phyloP scores from a whole-genome alignment of 345 rosid genomes.

The Lagerstroemia speciosa region DNA sequence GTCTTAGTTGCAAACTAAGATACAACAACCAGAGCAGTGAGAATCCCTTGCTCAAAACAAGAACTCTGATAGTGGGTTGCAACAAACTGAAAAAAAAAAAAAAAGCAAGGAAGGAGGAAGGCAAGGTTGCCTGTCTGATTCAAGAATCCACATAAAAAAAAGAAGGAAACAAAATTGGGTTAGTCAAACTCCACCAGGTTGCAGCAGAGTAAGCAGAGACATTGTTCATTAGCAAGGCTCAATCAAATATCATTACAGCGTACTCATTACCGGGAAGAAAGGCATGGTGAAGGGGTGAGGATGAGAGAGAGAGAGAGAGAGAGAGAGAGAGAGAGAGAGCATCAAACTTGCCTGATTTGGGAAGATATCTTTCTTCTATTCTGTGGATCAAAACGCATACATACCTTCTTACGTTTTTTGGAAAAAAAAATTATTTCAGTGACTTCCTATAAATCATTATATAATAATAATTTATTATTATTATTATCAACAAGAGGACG shows the following conservation, averaged over 20 bases:
- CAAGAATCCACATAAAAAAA: background rate
- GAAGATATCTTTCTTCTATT: conserved; percentile 17
- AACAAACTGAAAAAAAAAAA: background rate
- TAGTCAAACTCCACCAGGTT: background rate
- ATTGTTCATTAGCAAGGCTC: background rate
- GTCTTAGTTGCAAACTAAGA: no score
- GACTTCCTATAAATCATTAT: background rate
- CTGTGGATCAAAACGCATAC: conserved; percentile 1
- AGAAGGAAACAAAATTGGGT: background rate
- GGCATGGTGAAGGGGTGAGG: background rate
- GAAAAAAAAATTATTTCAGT: background rate
- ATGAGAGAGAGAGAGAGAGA: background rate
- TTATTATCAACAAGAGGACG: no score
- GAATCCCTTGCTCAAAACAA: no score
- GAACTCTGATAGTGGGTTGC: no score
- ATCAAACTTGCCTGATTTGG: conserved; percentile 26
- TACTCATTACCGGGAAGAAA: background rate
- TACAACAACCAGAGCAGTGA: no score
- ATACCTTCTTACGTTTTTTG: background rate
- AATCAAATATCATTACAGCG: background rate
- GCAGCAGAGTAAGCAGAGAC: background rate
- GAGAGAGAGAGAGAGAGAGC: conserved; percentile 18
- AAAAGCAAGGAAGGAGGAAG: background rate
- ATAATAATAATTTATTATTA: no score
- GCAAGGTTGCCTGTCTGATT: background rate